Evolutionary conservation across 305 asterid genomes (phyloP).

Genomic region (Coffea humblotiana): DNA sequence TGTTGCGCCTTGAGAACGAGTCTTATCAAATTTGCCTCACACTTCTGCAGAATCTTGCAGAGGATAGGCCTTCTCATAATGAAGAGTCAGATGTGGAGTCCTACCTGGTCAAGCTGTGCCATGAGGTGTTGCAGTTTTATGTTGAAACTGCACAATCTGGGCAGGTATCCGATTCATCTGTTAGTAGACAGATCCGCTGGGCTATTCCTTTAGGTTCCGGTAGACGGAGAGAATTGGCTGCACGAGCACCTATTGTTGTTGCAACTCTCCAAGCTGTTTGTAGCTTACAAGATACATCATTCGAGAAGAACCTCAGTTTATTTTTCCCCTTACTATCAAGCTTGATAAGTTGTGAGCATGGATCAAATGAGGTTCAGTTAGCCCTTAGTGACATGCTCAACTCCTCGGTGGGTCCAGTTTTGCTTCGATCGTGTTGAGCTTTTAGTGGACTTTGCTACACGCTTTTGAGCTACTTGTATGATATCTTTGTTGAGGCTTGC

Average conservation of each 20-base stretch:
- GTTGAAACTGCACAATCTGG: conserved; percentile 54
- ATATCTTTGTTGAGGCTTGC: conserved; percentile 30
- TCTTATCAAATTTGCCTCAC: conserved; percentile 92
- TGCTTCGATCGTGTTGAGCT: conserved; percentile 76
- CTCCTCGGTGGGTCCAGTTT: conserved; percentile 83
- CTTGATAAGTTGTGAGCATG: conserved; percentile 94
- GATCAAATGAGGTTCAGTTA: conserved; percentile 84
- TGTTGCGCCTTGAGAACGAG: conserved; percentile 95
- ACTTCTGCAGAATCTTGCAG: conserved; percentile 77
- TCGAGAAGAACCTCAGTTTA: conserved; percentile 67
- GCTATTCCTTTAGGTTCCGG: conserved; percentile 82
- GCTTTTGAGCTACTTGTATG: conserved; percentile 35
- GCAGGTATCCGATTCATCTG: conserved; percentile 43
- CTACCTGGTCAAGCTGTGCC: conserved; percentile 79
- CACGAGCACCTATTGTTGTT: conserved; percentile 89
- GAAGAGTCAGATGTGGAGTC: conserved; percentile 77
- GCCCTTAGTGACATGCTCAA: conserved; percentile 88
- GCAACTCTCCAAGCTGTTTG: conserved; percentile 85
- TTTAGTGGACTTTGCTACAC: conserved; percentile 4
- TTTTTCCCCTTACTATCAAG: conserved; percentile 81
- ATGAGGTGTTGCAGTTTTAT: conserved; percentile 77
- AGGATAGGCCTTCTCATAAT: conserved; percentile 50
- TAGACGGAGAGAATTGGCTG: conserved; percentile 83
- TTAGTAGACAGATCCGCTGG: conserved; percentile 50
- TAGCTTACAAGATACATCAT: conserved; percentile 68